A percentile compares a stretch with the other conserved stretches of the same genome.
Evolutionary conservation across 2,329 filamentous ascomycete genomes (phyloP).

Genomic region (Curvularia eragrostidis): DNA sequence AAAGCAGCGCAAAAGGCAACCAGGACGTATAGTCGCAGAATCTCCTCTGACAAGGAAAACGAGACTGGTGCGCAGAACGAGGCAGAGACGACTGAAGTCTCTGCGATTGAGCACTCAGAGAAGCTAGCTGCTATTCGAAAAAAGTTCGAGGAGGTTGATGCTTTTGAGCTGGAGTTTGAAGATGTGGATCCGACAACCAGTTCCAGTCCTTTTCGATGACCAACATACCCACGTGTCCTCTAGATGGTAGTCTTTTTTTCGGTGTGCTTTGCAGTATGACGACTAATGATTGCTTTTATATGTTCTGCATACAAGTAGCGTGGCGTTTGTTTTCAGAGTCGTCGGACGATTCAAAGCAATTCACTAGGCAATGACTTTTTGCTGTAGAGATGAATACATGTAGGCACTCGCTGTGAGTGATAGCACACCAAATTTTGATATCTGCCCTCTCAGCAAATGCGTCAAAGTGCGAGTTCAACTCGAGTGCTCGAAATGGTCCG

Average conservation of each 20-base stretch:
- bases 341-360: background rate
- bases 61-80: conserved; percentile 35
- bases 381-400: background rate
- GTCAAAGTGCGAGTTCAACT: background rate
- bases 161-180: conserved; percentile 60
- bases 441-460: background rate
- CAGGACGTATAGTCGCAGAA: conserved; percentile 45
- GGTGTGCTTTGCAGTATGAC: conserved; percentile 1
- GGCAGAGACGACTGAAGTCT: conserved; percentile 36
- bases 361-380: background rate
- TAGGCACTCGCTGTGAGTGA: background rate
- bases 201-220: conserved; percentile 51
- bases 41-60: conserved; percentile 55
- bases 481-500: background rate
- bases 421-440: background rate
- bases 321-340: conserved; percentile 8
- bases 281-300: conserved; percentile 16
- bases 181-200: conserved; percentile 51
- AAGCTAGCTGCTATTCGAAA: conserved; percentile 54
- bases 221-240: no score
- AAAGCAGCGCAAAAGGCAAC: conserved; percentile 33
- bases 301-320: conserved; percentile 2
- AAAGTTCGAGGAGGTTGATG: conserved; percentile 59
- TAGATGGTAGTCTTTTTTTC: background rate
- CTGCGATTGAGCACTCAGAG: conserved; percentile 33